phyloP scores from a whole-genome alignment of 768 basidiomycete genomes.

The Suillus alpinus region DNA sequence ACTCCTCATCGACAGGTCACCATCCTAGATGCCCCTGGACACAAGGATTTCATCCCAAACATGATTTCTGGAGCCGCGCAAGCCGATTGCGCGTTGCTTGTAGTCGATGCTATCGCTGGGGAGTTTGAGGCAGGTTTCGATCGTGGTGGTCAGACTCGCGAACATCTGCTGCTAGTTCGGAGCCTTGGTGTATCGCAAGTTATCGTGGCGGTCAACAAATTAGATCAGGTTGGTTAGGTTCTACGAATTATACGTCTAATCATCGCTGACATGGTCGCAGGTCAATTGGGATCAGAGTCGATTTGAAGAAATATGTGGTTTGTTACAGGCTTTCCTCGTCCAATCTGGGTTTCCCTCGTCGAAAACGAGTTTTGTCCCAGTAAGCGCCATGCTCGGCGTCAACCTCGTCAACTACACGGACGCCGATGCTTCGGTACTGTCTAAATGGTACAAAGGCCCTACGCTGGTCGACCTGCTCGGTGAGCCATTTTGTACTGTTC shows the following conservation, averaged over 20 bases:
- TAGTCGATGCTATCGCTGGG: slow-evolving; percentile 85
- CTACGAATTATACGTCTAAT: not conserved
- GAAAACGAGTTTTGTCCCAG: slow-evolving; percentile 83
- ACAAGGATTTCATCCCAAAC: slow-evolving; percentile 97
- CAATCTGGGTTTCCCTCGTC: slow-evolving; percentile 83
- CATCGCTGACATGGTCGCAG: slow-evolving; percentile 37
- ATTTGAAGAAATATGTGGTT: slow-evolving; percentile 79
- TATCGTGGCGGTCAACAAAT: slow-evolving; percentile 91
- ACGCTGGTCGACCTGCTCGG: slow-evolving; percentile 84
- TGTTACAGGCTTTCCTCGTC: slow-evolving; percentile 74
- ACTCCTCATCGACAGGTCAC: slow-evolving; percentile 81
- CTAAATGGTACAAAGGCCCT: slow-evolving; percentile 81
- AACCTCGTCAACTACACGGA: slow-evolving; percentile 63
- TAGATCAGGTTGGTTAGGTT: slow-evolving; percentile 68
- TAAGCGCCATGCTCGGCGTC: slow-evolving; percentile 86
- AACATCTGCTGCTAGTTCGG: slow-evolving; percentile 88
- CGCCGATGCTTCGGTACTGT: slow-evolving; percentile 45
- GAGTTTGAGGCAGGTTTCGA: slow-evolving; percentile 98
- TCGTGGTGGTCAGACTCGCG: slow-evolving; percentile 90
- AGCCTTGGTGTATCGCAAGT: slow-evolving; percentile 91
- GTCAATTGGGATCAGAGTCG: slow-evolving; percentile 84
- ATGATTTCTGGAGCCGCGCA: slow-evolving; percentile 99
- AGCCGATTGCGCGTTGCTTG: slow-evolving; percentile 91
- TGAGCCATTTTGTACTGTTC: slow-evolving; percentile 26
- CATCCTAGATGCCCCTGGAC: slow-evolving; percentile 96